Base-by-base conservation (phyloP, 176 grass and related monocot genomes). In the Oryza meridionalis region DNA sequence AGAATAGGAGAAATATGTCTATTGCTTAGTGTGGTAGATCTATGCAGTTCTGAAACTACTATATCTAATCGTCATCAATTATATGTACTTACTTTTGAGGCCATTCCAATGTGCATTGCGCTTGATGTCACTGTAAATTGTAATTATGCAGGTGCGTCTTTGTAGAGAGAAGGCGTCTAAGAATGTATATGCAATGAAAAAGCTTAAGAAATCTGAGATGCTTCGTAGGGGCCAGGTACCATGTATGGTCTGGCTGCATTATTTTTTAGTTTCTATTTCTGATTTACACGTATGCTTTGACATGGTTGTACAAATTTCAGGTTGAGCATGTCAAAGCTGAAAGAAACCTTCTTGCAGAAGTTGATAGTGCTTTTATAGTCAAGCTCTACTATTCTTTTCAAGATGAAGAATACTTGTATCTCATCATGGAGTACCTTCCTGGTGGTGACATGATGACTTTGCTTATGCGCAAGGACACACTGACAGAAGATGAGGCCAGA, bases 131-230 rank as follows among this genome's bases (percentile, higher is more conserved):
- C 25, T 74, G 55, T 58, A 37, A 76, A 78, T 72, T 78, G 42
- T 81, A 70, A 85, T 80, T 64, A 80, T 90, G 86, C 88, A 99
- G 96, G 96, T 99, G 53, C 90, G 96, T 78, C 84, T 96, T 87
- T 99, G 96, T 88, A 96, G 89, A 92, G 96, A 99, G 62, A 96
- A 96, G 70, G 69, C 80, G 40, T 93, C 89, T 64, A 89, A 65
- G n/a, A 92, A 87, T 90, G 93, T 99, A 24, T 98, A 93, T 87
- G 96, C 96, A 70, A 98, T 98, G 96, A 98, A 98, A 93, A 98
- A 98, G 49, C 93, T 98, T 67, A 98, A 98, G 85, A 98, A 98
- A 91, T 98, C 96, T 77, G 96, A 98, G 89, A 98, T 98, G 96
- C 89, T 98, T 83, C 91, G 96, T 69, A 95, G 93, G 93, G 96